Base-by-base conservation (phyloP, 108 stramenopile species). In the Skeletonema grethae region DNA sequence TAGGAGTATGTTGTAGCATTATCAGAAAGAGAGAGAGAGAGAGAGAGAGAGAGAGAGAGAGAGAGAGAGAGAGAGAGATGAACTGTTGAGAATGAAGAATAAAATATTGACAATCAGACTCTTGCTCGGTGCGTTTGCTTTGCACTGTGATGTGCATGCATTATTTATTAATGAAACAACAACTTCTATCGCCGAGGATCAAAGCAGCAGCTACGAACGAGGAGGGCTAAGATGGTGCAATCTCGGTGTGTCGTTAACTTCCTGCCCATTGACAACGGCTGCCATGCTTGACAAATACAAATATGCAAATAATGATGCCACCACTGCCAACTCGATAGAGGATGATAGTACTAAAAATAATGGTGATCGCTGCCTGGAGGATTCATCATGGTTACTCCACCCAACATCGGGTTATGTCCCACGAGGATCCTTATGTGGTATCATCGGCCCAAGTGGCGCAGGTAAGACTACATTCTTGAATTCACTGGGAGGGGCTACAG, bases 401-500 rank as follows among this genome's bases (percentile, higher is more conserved):
- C 70, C 83, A 28, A 84, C 65, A 36, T 76, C 70, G 5, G 85
- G 87, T 24, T 83, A 63, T 72, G 83, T 92, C 20, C 63, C 62
- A 34, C 73, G 84, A 67, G 88, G 91, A 48, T 73, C 73, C 3
- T 34, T 88, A n/a, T 90, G 91, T 63, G 91, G 87, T 7, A 87
- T 92, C 11, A 50, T 93, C 13, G 89, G 89, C 2, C 87, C 92
- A 4, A 9, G 41, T 39, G 90, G 90, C 3, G 86, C 89, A 32
- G 90, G 92, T 4, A 93, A 93, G 65, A 70, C 72, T 5, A 88
- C 85, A 28, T 82, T 86, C 13, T 68, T 87, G 2, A 43, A 70
- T 61, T 82, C 84, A 22, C 48, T 87, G 18, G 76, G 73, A 1
- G 79, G 84, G n/a, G 69, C 76, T 0, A 83, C 9, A 68, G 61